Evolutionary conservation across 2,329 filamentous ascomycete genomes (phyloP).

Genomic region (Monilinia polystroma): DNA sequence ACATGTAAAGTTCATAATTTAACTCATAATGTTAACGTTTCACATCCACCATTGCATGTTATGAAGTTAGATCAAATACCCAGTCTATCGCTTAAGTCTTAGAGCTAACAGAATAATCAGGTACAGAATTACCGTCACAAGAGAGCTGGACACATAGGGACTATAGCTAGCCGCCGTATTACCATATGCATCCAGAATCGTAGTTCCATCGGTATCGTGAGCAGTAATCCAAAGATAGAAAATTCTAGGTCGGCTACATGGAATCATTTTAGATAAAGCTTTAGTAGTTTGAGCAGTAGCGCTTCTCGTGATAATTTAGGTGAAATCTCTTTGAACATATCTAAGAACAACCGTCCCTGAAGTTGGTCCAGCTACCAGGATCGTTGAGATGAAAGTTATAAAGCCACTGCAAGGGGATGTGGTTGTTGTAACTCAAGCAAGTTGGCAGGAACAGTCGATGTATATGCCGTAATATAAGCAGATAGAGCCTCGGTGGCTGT

Average conservation of each 20-base stretch:
- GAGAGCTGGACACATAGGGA: background rate
- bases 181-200: background rate
- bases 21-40: background rate
- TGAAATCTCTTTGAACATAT: no score
- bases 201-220: background rate
- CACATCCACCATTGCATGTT: no score
- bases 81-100: background rate
- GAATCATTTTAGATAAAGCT: background rate
- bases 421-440: background rate
- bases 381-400: no score
- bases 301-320: no score
- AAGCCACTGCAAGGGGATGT: no score
- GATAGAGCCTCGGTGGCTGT: background rate
- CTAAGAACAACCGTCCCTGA: no score
- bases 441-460: background rate
- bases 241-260: background rate
- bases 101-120: background rate
- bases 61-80: background rate
- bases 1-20: background rate
- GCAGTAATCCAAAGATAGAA: background rate
- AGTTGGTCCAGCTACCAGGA: no score
- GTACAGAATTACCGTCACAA: background rate
- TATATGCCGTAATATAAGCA: conserved; percentile 1
- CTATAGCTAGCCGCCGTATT: background rate
- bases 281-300: background rate